Base-by-base conservation (phyloP, 148 eudicot species). In the Rhododendron griersonianum region DNA sequence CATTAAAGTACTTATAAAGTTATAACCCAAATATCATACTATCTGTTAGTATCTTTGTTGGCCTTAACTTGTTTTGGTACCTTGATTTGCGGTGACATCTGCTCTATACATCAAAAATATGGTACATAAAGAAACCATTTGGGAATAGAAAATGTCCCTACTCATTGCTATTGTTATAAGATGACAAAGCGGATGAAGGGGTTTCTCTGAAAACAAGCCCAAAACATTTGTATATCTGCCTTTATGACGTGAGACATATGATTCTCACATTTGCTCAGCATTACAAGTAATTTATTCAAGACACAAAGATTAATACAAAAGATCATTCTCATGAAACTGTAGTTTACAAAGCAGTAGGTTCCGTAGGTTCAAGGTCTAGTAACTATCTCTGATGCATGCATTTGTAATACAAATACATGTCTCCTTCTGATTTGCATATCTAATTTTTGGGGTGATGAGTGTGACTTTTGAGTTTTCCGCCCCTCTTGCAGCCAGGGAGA, bases 401-500 rank as follows among this genome's bases (percentile, higher is more conserved):
- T 11, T 67, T 11, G 74, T 67, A 67, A 28, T 67, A 67, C 16
- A 28, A 67, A 23, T 65, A 65, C 30, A n/a, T 67, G 11, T 67
- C 4, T 67, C 35, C 39, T 65, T 30, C 76, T 71, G 76, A 15
- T 14, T 25, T 65, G 41, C 75, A 1, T 48, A 14, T 81, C 2
- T 35, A 79, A 23, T 74, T 39, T 4, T 44, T 87, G 21, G 19
- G 78, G 59, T 83, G 51, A 15, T 41, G 57, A 33, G 28, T 48
- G 33, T 63, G 11, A 74, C 50, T n/a, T 71, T 48, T 55, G 19
- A 63, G 47, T 73, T 50, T 47, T 75, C 37, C 16, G 5, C 37
- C 35, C 48, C 19, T 44, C 16, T 77, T 91, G 83, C 94, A 97
- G 99, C 99, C 75, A 92, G 99, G 90, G 99, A 97, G 86, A 95